phyloP scores from a whole-genome alignment of 2,329 filamentous ascomycete genomes.

The Trichoderma guizhouense region DNA sequence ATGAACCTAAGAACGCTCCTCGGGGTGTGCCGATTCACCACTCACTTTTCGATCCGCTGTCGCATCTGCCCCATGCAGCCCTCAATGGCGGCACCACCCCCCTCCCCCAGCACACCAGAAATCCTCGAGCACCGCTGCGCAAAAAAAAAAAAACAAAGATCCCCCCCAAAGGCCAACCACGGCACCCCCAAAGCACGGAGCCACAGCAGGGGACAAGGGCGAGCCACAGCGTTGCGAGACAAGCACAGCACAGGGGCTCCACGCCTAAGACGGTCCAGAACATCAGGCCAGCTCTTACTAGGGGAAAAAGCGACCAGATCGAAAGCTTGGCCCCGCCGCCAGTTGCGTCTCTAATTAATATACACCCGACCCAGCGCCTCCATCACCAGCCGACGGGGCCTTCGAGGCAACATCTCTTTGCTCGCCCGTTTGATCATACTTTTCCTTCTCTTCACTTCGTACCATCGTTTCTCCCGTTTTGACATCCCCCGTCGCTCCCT shows the following conservation, averaged over 20 bases:
- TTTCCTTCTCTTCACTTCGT: not conserved
- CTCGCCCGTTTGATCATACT: conserved; percentile 12
- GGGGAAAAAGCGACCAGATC: conserved; percentile 17
- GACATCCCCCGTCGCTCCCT: not conserved
- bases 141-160: not conserved
- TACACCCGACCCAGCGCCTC: conserved; percentile 16
- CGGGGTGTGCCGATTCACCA: conserved; percentile 20
- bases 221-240: conserved; percentile 18
- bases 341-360: conserved; percentile 19
- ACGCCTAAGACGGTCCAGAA: conserved; percentile 20
- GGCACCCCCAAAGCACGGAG: conserved; percentile 17
- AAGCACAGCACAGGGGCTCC: conserved; percentile 17
- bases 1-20: conserved; percentile 12
- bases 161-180: not conserved
- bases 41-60: conserved; percentile 19
- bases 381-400: conserved; percentile 16
- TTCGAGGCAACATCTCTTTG: conserved; percentile 14
- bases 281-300: conserved; percentile 11
- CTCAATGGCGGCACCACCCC: conserved; percentile 11
- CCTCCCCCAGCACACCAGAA: not conserved
- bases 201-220: conserved; percentile 19
- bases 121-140: not conserved
- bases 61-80: conserved; percentile 19
- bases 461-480: not conserved
- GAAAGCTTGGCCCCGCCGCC: conserved; percentile 17